Evolutionary conservation across 306 rosid species (phyloP), one percentile per base, ranked within the genome.

Genomic region (Herpetospermum pedunculosum): DNA sequence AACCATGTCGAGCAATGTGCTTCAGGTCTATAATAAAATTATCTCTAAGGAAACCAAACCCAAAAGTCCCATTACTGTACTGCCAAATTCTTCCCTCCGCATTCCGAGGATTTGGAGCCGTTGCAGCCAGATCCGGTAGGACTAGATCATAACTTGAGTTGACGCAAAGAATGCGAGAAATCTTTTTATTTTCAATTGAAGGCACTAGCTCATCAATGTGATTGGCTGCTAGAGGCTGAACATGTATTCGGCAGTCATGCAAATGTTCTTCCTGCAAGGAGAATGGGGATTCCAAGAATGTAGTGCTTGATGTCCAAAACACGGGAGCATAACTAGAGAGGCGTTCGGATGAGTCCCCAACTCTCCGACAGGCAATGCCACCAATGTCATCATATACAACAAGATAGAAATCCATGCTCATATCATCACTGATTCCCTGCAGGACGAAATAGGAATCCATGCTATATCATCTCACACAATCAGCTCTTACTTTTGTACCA

Each of bases 61-160:
- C 97, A 23, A 91, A 95, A 43, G 91, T 83, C 14, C 97, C 97
- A 48, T 92, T 85, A 10, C 62, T 77, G 70, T 91, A 95, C 82
- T 78, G 88, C 97, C 99, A 95, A 80, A 95, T 86, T 81, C 97
- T 84, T 76, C 97, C 99, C 82, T 87, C 95, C 54, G 82, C 91
- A 55, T 59, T 81, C 77, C 78, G 84, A 49, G 87, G 87, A 78
- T 86, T 84, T 13, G 81, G 40, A 52, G 87, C 52, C 34, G 70
- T 53, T 77, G 84, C 84, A 25, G 82, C 83, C 75, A 84, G 75
- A 73, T 87, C 83, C 7, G 92, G 91, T 78, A 86, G 77, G 64
- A 85, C 88, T 57, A 89, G 82, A 83, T 89, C 90, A 76, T 85
- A 86, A 75, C 92, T 88, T 26, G 97, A 88, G 73, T 80, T 87